phyloP scores from a whole-genome alignment of 2,329 filamentous ascomycete species.

The Aspergillus brasiliensis region DNA sequence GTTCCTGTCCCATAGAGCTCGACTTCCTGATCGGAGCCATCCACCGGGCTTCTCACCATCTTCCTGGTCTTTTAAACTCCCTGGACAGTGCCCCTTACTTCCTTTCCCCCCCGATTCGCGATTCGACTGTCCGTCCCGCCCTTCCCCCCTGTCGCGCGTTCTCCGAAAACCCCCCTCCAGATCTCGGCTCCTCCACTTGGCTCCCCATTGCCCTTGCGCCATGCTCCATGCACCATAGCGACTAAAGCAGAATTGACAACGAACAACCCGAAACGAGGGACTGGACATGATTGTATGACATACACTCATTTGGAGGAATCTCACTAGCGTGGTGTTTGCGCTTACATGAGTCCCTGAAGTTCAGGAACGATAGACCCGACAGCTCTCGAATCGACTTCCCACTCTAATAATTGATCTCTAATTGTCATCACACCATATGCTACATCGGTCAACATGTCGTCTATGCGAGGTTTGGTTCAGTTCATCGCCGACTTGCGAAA shows the following conservation, averaged over 20 bases:
- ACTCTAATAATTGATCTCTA: not conserved
- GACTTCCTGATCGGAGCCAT: not conserved
- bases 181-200: slow-evolving; percentile 6
- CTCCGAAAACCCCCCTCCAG: slow-evolving; percentile 11
- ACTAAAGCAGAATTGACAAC: not conserved
- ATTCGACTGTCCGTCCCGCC: slow-evolving; percentile 3
- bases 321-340: slow-evolving; percentile 4
- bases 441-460: slow-evolving; percentile 40
- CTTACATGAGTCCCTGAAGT: not conserved
- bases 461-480: slow-evolving; percentile 78
- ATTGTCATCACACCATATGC: not conserved
- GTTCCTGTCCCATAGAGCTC: not conserved
- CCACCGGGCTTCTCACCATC: not conserved
- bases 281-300: slow-evolving; percentile 37
- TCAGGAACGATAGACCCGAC: not conserved
- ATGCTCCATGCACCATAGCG: slow-evolving; percentile 30
- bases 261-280: not conserved
- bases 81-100: not conserved
- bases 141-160: slow-evolving; percentile 10
- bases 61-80: not conserved
- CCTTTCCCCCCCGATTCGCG: not conserved
- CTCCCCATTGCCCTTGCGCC: slow-evolving; percentile 15
- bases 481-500: slow-evolving; percentile 98
- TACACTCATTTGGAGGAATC: slow-evolving; percentile 5
- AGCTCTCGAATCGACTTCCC: not conserved